Conservation (phyloP, 495 filamentous ascomycete species). For the Penicillium silybi region DNA sequence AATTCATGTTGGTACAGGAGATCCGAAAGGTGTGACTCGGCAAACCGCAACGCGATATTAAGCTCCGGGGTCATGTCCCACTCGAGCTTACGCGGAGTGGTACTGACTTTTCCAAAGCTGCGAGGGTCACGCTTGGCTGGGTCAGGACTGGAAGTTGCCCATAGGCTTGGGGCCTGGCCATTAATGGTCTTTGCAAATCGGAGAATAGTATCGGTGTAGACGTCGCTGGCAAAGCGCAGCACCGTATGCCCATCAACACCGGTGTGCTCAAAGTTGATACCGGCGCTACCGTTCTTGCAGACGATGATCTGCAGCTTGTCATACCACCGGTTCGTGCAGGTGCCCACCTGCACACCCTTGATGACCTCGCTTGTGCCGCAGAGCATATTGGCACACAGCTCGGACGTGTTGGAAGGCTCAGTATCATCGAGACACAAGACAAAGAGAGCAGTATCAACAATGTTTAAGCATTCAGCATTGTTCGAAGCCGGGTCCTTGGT, state of each 20-base stretch:
- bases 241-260: constrained; percentile 98
- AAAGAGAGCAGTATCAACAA: constrained; percentile 93
- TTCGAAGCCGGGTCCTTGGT: constrained; percentile 83
- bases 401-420: constrained; percentile 71
- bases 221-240: constrained; percentile 88
- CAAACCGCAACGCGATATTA: constrained; percentile 86
- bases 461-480: constrained; percentile 89
- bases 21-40: constrained; percentile 90
- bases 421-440: constrained; percentile 89
- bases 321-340: constrained; percentile 98
- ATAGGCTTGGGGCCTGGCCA: constrained; percentile 84
- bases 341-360: constrained; percentile 91
- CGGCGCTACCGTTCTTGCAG: constrained; percentile 95
- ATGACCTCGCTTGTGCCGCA: constrained; percentile 91
- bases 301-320: constrained; percentile 99
- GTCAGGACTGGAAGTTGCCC: constrained; percentile 88
- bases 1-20: constrained; percentile 97
- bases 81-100: constrained; percentile 91
- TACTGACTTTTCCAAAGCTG: constrained; percentile 91
- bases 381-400: constrained; percentile 95
- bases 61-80: constrained; percentile 97
- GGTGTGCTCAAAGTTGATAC: constrained; percentile 99
- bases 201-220: constrained; percentile 97
- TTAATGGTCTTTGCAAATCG: constrained; percentile 96
- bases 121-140: constrained; percentile 89